Conservation (phyloP, 768 basidiomycete genomes). For the Amanita muscaria region DNA sequence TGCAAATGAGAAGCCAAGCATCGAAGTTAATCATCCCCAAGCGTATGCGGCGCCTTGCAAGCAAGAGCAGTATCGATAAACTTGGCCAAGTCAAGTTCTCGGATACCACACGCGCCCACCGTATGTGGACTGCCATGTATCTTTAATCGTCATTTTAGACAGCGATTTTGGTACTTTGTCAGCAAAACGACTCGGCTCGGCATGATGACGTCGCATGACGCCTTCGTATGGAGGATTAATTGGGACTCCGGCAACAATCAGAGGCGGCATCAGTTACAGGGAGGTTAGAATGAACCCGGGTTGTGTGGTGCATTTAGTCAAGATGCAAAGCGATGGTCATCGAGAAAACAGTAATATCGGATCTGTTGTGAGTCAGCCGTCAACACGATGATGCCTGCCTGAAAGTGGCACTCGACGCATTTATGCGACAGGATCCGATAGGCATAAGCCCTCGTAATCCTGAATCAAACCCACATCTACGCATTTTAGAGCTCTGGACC, state of each 20-base stretch:
- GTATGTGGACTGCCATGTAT: neutral
- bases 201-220: too few relatives aligned
- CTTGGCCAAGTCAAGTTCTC: neutral
- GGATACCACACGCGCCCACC: constrained; percentile 3
- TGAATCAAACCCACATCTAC: neutral
- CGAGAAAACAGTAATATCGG: neutral
- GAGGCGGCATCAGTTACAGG: too few relatives aligned
- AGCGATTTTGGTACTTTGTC: neutral
- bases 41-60: neutral
- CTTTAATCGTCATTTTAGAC: neutral
- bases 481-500: too few relatives aligned
- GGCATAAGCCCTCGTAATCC: constrained; percentile 4
- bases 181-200: too few relatives aligned
- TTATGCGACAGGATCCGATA: constrained; percentile 6
- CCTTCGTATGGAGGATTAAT: too few relatives aligned
- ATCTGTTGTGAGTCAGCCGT: constrained; percentile 2
- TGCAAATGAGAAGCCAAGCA: too few relatives aligned
- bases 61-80: constrained; percentile 6
- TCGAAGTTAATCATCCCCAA: neutral
- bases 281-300: too few relatives aligned
- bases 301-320: too few relatives aligned
- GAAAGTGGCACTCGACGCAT: constrained; percentile 3
- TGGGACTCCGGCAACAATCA: too few relatives aligned
- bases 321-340: too few relatives aligned
- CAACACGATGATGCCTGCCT: neutral